Conservation (phyloP, 2,329 filamentous ascomycete genomes). For the Hypoxylon sp. region DNA sequence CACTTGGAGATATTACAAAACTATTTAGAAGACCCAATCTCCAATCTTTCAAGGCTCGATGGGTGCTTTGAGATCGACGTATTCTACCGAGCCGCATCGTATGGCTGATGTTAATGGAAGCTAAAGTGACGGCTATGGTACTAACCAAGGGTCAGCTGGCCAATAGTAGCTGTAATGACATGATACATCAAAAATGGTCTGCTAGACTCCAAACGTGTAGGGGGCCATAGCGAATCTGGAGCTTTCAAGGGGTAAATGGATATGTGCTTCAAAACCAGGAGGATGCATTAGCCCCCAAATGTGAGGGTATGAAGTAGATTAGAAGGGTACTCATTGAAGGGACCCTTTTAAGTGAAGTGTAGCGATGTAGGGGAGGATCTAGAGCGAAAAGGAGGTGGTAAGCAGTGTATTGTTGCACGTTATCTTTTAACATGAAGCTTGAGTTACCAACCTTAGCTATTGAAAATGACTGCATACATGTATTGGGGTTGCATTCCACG, state of each 20-base stretch:
- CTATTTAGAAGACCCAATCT: not conserved
- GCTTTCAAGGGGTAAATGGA: slow-evolving; percentile 20
- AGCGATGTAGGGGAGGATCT: not conserved
- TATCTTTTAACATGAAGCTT: slow-evolving; percentile 8
- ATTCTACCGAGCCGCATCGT: slow-evolving; percentile 13
- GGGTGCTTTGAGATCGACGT: slow-evolving; percentile 14
- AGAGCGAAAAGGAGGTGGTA: slow-evolving; percentile 21
- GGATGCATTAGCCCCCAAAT: slow-evolving; percentile 37
- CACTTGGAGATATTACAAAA: not conserved
- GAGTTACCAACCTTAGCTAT: slow-evolving; percentile 2
- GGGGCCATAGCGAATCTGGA: slow-evolving; percentile 30
- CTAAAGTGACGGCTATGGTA: slow-evolving; percentile 11
- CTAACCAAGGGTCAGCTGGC: not conserved
- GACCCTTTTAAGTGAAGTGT: slow-evolving; percentile 16
- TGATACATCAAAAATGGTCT: slow-evolving; percentile 26
- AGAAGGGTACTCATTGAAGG: slow-evolving; percentile 13
- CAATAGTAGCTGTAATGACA: slow-evolving; percentile 13
- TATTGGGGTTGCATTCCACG: slow-evolving; percentile 14
- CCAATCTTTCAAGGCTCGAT: not conserved
- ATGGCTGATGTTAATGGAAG: slow-evolving; percentile 10
- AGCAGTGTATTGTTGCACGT: not conserved
- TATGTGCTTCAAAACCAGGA: slow-evolving; percentile 30
- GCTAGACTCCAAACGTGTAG: slow-evolving; percentile 19
- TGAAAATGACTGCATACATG: slow-evolving; percentile 3
- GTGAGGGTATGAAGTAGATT: slow-evolving; percentile 25